Percentiles rank a stretch among this genome's conserved stretches.
phyloP scores from a whole-genome alignment of 1,284 basidiomycete genomes.

The Crepidotus sp. region DNA sequence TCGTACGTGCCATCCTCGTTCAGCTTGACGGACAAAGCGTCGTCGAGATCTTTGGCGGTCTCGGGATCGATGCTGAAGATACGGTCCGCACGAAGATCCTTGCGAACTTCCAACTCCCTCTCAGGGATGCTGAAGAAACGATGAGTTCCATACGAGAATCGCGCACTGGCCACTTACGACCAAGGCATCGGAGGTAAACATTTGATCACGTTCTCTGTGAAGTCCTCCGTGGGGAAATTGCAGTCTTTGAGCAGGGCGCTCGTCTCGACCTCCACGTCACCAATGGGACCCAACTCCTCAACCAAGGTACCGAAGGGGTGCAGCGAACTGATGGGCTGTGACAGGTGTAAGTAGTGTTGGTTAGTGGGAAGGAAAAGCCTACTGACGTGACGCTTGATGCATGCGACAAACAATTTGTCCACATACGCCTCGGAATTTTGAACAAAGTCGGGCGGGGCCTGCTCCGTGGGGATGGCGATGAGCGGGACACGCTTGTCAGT shows the following conservation, averaged over 20 bases:
- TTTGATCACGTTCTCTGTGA: constrained; percentile 88
- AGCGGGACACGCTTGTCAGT: constrained; percentile 98
- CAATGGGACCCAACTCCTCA: constrained; percentile 97
- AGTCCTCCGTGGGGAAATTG: constrained; percentile 94
- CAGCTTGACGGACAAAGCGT: constrained; percentile 82
- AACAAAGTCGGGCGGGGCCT: constrained; percentile 94
- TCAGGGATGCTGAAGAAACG: constrained; percentile 68
- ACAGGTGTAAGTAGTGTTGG: constrained; percentile 6
- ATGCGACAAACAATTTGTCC: constrained; percentile 91
- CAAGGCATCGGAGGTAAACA: constrained; percentile 92
- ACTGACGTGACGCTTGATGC: constrained; percentile 91
- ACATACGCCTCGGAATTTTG: constrained; percentile 89
- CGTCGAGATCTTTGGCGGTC: constrained; percentile 87
- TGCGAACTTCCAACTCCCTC: constrained; percentile 78
- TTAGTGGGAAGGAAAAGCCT: constrained; percentile 10
- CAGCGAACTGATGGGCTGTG: constrained; percentile 83
- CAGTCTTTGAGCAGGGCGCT: constrained; percentile 96
- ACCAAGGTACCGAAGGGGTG: constrained; percentile 99
- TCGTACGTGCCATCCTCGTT: constrained; percentile 90
- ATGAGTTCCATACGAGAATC: constrained; percentile 12
- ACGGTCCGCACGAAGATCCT: constrained; percentile 78
- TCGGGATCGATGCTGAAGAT: constrained; percentile 93
- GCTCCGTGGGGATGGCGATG: constrained; percentile 99
- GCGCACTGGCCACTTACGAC: constrained; percentile 50
- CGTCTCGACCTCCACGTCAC: constrained; percentile 95